Evolutionary conservation across 345 rosid species (phyloP).

Genomic region (Physaria fendleri): DNA sequence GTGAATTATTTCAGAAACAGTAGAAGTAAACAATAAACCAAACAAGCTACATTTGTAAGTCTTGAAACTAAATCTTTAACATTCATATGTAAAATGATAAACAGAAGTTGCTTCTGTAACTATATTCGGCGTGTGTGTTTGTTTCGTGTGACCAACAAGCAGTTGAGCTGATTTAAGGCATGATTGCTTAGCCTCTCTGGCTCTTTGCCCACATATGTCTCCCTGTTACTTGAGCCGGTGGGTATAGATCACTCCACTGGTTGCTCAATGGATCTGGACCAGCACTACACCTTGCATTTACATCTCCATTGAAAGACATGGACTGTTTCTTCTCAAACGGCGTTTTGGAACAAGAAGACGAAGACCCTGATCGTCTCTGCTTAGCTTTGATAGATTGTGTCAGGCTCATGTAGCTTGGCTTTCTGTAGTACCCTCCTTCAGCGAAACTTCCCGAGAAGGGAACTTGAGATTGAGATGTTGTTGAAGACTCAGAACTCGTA

Average conservation of each 20-base stretch:
- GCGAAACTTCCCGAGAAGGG: constrained; percentile 36
- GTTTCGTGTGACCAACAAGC: constrained; percentile 28
- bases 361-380: constrained; percentile 40
- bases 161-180: constrained; percentile 18
- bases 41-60: constrained; percentile 1
- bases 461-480: constrained; percentile 48
- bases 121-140: constrained; percentile 10
- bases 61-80: background rate
- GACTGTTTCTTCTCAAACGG: constrained; percentile 38
- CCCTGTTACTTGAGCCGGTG: constrained; percentile 38
- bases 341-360: constrained; percentile 24
- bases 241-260: constrained; percentile 49
- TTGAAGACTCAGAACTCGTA: constrained; percentile 59
- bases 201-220: constrained; percentile 35
- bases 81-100: background rate
- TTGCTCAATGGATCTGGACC: constrained; percentile 38
- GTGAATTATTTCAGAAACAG: constrained; percentile 5
- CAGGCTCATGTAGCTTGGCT: constrained; percentile 74
- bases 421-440: constrained; percentile 39
- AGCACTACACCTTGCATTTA: constrained; percentile 40
- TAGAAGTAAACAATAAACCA: background rate
- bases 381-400: constrained; percentile 78
- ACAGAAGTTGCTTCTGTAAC: constrained; percentile 11
- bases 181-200: constrained; percentile 18
- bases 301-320: constrained; percentile 44